A percentile compares a stretch with the other conserved stretches of the same genome.
These are phyloP conservation scores for Bipolaris cookei DNA, from an alignment of 2,329 filamentous ascomycete species.

Conservation along the genomic window DNA sequence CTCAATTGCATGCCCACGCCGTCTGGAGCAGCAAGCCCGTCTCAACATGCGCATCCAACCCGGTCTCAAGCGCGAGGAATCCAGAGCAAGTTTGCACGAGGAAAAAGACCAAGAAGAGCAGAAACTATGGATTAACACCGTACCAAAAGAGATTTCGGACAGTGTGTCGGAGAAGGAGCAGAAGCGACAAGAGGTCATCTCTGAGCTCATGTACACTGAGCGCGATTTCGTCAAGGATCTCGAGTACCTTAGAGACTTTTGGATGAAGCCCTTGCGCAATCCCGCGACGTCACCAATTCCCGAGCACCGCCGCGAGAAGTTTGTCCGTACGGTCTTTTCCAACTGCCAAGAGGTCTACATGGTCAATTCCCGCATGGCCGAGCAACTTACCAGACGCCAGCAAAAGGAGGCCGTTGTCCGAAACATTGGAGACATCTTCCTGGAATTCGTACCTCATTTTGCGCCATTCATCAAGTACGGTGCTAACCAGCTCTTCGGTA, in stretches of 20 bases:
- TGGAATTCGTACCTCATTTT: slow-evolving; percentile 90
- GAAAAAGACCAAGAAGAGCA: slow-evolving; percentile 93
- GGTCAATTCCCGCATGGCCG: slow-evolving; percentile 87
- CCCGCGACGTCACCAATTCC: slow-evolving; percentile 80
- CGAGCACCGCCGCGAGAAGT: slow-evolving; percentile 82
- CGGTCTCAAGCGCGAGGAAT: slow-evolving; percentile 76
- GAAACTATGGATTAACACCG: slow-evolving; percentile 99
- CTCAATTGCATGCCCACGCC: slow-evolving; percentile 92
- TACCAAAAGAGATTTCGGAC: slow-evolving; percentile 92
- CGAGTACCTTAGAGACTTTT: slow-evolving; percentile 97
- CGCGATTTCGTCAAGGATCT: slow-evolving; percentile 98
- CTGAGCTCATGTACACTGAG: slow-evolving; percentile 98
- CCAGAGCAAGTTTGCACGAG: slow-evolving; percentile 77
- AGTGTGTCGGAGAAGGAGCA: slow-evolving; percentile 89
- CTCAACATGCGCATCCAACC: slow-evolving; percentile 92
- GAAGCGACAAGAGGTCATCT: slow-evolving; percentile 97
- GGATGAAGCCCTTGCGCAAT: slow-evolving; percentile 87
- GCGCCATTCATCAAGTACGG: slow-evolving; percentile 97
- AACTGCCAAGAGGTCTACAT: slow-evolving; percentile 94
- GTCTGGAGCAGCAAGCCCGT: slow-evolving; percentile 92
- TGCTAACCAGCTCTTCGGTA: slow-evolving; percentile 92
- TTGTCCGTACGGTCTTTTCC: slow-evolving; percentile 92
- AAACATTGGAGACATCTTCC: slow-evolving; percentile 91
- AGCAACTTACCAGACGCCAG: slow-evolving; percentile 86
- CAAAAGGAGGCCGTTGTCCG: slow-evolving; percentile 88